Evolutionary conservation across 495 filamentous ascomycete genomes (phyloP), one percentile per base, ranked within the genome.

Genomic region (Trichocladium antarcticum): DNA sequence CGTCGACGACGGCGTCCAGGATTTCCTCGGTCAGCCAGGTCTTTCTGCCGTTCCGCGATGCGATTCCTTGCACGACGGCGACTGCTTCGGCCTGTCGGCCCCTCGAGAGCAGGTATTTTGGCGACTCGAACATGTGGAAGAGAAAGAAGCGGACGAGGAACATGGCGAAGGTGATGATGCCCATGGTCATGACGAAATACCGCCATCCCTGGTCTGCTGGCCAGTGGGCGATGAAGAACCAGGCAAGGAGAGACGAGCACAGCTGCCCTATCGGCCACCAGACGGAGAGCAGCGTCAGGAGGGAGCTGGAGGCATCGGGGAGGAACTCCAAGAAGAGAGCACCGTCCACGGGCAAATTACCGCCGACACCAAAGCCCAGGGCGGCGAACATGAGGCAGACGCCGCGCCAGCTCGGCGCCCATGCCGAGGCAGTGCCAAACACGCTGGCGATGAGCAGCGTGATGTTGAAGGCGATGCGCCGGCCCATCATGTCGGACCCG

Each of bases 111-210:
- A 89, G 66, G 56, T 73, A 90, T 58, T 93, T 93, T 19, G 87
- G 87, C 3, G 83, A 87, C 58, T 93, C 87, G 63, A 81, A 87
- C 16, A 93, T 74, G 50, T 84, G 80, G 65, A 93, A 93, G 44
- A 85, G 64, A 56, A 86, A 78, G 71, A 89, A 89, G 6, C 87
- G 85, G 47, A 81, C 66, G 43, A 81, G 54, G 62, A 88, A 90
- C 74, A 76, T 74, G 52, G 71, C 54, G 32, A 90, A 77, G 1
- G 86, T 89, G 50, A 94, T 64, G 28, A 79, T 72, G 37, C 87
- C 87, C 39, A 88, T 74, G 5, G 81, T 81, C 45, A 83, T 66
- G 49, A 84, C 71, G 42, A 90, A 75, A 50, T 84, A 81, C 19
- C 87, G 74, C 87, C 87, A 93, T 51, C 87, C 87, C 73, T 81